Conservation (phyloP, 2,329 filamentous ascomycete species). For the Periconia sp. region DNA sequence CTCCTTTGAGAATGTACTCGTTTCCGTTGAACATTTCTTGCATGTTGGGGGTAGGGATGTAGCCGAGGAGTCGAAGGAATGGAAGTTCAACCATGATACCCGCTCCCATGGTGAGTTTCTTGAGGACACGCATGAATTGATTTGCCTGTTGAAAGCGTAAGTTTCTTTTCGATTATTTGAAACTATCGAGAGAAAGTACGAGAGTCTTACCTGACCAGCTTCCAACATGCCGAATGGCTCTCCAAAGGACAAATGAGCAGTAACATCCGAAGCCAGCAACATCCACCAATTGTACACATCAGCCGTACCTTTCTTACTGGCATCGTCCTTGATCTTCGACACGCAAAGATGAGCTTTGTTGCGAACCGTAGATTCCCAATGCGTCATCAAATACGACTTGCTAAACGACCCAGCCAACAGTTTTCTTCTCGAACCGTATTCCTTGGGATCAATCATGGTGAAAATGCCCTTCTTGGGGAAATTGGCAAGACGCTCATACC, state of each 20-base stretch:
- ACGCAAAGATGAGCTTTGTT: conserved; percentile 38
- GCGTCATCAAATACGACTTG: conserved; percentile 34
- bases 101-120: conserved; percentile 37
- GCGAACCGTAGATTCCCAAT: conserved; percentile 41
- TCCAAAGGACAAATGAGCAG: conserved; percentile 43
- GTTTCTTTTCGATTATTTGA: not conserved
- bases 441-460: conserved; percentile 38
- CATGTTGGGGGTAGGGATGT: conserved; percentile 28
- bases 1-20: conserved; percentile 32
- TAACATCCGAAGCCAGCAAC: conserved; percentile 45
- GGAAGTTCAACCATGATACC: conserved; percentile 42
- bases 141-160: conserved; percentile 20
- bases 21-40: conserved; percentile 41
- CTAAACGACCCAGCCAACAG: conserved; percentile 42
- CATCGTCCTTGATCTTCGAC: conserved; percentile 27
- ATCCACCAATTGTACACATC: conserved; percentile 45
- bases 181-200: not conserved
- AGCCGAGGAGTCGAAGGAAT: conserved; percentile 34
- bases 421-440: conserved; percentile 39
- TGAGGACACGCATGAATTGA: conserved; percentile 40
- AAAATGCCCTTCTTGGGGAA: conserved; percentile 38
- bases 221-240: conserved; percentile 45
- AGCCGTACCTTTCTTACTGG: conserved; percentile 19
- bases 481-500: conserved; percentile 37
- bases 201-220: conserved; percentile 28